phyloP scores from a whole-genome alignment of 495 filamentous ascomycete species.

The Neurospora sp. region DNA sequence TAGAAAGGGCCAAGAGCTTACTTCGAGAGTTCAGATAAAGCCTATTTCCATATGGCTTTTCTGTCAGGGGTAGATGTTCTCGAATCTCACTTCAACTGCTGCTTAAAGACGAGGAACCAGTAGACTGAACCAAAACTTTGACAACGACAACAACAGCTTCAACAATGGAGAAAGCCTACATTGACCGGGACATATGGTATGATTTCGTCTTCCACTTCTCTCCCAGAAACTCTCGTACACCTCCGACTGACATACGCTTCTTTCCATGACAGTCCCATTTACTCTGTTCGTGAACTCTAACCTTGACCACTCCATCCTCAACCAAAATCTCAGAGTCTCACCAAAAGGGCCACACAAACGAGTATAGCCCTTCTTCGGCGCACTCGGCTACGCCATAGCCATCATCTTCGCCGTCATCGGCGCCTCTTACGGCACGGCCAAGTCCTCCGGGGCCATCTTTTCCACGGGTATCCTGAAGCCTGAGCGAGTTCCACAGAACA shows the following conservation, averaged over 20 bases:
- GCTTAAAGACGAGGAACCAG: not conserved
- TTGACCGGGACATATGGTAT: constrained; percentile 12
- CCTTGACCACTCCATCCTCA: not conserved
- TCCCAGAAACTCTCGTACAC: not conserved
- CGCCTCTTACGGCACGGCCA: constrained; percentile 86
- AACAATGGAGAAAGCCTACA: not conserved
- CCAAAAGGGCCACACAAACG: not conserved
- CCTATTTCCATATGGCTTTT: not conserved
- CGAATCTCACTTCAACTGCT: not conserved
- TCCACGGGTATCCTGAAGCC: constrained; percentile 45
- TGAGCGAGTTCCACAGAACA: constrained; percentile 77
- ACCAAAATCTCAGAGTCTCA: too few relatives aligned
- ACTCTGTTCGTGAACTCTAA: constrained; percentile 24
- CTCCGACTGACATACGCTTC: constrained; percentile 1
- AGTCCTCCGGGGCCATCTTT: constrained; percentile 74
- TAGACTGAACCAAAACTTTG: not conserved
- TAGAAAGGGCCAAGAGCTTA: not conserved
- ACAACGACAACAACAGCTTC: not conserved
- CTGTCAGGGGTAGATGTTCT: not conserved
- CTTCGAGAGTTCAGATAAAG: not conserved
- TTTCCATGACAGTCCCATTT: constrained; percentile 27
- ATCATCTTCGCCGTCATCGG: constrained; percentile 66
- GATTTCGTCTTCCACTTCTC: not conserved
- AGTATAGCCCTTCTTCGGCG: constrained; percentile 38
- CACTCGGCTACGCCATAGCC: constrained; percentile 43